Conservation (phyloP, 257 asterid genomes). For the Ajuga chamaepitys region DNA sequence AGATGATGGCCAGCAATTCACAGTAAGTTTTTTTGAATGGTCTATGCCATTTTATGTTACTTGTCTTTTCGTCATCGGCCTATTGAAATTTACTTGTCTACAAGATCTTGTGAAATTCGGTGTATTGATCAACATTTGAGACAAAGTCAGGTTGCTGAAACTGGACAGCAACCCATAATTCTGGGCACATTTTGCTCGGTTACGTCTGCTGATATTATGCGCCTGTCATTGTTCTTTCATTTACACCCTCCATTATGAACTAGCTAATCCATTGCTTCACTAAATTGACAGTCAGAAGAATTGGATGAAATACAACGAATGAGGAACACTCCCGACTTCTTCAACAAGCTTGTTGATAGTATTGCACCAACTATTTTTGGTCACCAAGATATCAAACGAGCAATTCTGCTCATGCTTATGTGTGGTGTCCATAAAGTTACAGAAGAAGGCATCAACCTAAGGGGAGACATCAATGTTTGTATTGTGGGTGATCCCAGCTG, state of each 20-base stretch:
- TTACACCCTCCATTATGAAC: slow-evolving; percentile 1
- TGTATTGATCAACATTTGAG: neutral
- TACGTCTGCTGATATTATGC: neutral
- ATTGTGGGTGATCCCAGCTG: slow-evolving; percentile 99
- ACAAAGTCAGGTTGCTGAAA: neutral
- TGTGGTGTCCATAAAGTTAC: slow-evolving; percentile 94
- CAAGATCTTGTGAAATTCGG: neutral
- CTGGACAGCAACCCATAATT: neutral
- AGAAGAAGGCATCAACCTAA: slow-evolving; percentile 93
- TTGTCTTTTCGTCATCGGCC: neutral
- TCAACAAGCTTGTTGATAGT: slow-evolving; percentile 93
- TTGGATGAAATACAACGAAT: slow-evolving; percentile 55
- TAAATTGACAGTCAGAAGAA: slow-evolving; percentile 60
- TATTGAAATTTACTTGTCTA: neutral
- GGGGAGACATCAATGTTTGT: slow-evolving; percentile 98
- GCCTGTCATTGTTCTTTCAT: neutral
- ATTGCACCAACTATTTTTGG: slow-evolving; percentile 89
- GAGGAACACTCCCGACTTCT: slow-evolving; percentile 81
- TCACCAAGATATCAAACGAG: slow-evolving; percentile 94
- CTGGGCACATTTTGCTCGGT: neutral
- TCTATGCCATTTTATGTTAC: neutral
- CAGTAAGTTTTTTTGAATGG: slow-evolving; percentile 36
- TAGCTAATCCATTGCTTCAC: slow-evolving; percentile 8
- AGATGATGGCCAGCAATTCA: slow-evolving; percentile 57
- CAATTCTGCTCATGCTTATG: slow-evolving; percentile 94